Evolutionary conservation across 441 rosid genomes (phyloP), one percentile per base, ranked within the genome.

Genomic region (Erodium moschatum): DNA sequence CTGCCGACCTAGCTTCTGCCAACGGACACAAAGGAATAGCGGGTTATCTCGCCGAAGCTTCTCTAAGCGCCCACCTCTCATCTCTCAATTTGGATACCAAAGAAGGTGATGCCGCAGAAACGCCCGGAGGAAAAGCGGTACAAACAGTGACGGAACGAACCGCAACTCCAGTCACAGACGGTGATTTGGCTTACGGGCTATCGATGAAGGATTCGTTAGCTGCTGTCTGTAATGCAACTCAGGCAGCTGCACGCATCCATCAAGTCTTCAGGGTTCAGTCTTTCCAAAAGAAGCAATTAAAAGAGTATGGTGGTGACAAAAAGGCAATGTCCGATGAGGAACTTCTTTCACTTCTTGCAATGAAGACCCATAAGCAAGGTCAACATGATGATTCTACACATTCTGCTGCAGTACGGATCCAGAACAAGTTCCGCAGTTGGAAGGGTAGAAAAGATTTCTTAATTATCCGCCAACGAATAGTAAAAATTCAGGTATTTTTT

Each of bases 21-120:
- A 87, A 82, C 67, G 92, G 96, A 54, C 90, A 90, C 83, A 92
- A 89, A 85, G 98, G 98, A 76, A 92, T 90, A 60, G 87, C 96
- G 19, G 98, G 91, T 69, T 92, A 80, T 78, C 98, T 92, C 69
- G 94, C 97, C 12, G 97, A 87, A 73, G 87, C 80, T 77, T 78
- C 84, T 71, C 76, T 89, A 79, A 80, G 85, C 50, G 70, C 85
- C 13, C 89, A 83, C 54, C 86, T 92, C 70, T 69, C 77, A 35
- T 76, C 81, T 56, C 88, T 92, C 74, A 74, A 80, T 76, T 77
- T 90, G 72, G 81, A 86, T 54, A 83, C 81, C 62, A 64, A 75
- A 70, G 86, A 83, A 63, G 83, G 73, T 65, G 76, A 74, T 68
- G 54, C 27, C 29, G 65, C 77, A 24, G 82, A 78, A 54, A 69